A percentile compares a stretch with the other conserved stretches of the same genome.
phyloP scores from a whole-genome alignment of 2,329 filamentous ascomycete genomes.

The Oidium heveae region DNA sequence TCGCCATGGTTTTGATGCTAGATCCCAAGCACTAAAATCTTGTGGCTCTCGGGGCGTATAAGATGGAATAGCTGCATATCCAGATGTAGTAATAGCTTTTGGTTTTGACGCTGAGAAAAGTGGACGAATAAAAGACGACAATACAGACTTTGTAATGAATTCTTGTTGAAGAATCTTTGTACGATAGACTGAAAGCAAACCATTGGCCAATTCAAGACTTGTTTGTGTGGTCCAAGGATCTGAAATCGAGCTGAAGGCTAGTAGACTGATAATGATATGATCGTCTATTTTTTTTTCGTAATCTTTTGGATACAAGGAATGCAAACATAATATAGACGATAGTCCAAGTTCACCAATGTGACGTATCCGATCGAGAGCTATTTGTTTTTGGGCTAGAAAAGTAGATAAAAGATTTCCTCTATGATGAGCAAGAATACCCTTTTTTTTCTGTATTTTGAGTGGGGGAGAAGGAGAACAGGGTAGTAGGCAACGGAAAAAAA shows the following conservation, averaged over 20 bases:
- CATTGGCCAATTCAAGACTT: slow-evolving; percentile 12
- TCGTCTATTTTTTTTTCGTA: not conserved
- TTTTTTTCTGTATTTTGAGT: too few relatives aligned
- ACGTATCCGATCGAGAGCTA: slow-evolving; percentile 2
- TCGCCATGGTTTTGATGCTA: slow-evolving; percentile 33
- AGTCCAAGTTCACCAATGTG: slow-evolving; percentile 6
- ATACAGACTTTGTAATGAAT: slow-evolving; percentile 29
- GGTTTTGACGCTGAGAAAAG: slow-evolving; percentile 35
- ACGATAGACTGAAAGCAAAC: slow-evolving; percentile 13
- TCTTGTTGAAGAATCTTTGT: slow-evolving; percentile 3
- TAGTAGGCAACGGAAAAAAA: not conserved
- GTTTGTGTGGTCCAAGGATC: slow-evolving; percentile 18
- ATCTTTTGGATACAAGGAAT: not conserved
- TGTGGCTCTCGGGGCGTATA: slow-evolving; percentile 16
- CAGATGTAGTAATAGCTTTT: slow-evolving; percentile 26
- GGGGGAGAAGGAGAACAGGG: too few relatives aligned
- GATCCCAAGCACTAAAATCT: slow-evolving; percentile 15
- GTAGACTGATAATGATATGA: slow-evolving; percentile 13
- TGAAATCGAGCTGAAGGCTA: slow-evolving; percentile 13
- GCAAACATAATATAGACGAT: slow-evolving; percentile 2
- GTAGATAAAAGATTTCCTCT: not conserved
- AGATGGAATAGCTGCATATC: slow-evolving; percentile 25
- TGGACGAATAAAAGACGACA: slow-evolving; percentile 38
- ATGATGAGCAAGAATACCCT: too few relatives aligned
- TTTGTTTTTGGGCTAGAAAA: slow-evolving; percentile 1